Percentiles rank a stretch among this genome's conserved stretches.
These are phyloP conservation scores for Hepatocystis sp. DNA, from an alignment of 169 alveolate genomes.

Conservation along the genomic window DNA sequence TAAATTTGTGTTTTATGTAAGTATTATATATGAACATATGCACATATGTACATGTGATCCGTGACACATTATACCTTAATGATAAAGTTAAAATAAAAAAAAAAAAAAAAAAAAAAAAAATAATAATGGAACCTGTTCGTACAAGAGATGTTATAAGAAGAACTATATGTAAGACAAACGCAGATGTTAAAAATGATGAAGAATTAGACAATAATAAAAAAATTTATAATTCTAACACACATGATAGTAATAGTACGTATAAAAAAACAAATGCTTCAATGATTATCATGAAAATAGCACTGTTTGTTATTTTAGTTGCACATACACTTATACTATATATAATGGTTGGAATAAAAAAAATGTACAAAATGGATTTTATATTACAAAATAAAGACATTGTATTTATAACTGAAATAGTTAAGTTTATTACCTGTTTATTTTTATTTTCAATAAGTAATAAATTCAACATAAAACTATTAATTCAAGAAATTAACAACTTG, in stretches of 20 bases:
- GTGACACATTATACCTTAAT: too few relatives aligned
- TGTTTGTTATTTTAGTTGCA: slow-evolving; percentile 11
- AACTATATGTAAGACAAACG: too few relatives aligned
- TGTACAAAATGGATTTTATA: slow-evolving; percentile 22
- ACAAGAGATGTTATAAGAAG: too few relatives aligned
- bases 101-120: too few relatives aligned
- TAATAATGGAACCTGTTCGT: too few relatives aligned
- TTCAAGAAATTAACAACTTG: not conserved
- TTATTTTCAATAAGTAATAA: slow-evolving; percentile 25
- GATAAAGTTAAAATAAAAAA: too few relatives aligned
- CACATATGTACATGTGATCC: too few relatives aligned
- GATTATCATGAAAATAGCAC: not conserved
- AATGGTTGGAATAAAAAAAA: slow-evolving; percentile 27
- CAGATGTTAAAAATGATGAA: too few relatives aligned
- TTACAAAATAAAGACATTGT: slow-evolving; percentile 38
- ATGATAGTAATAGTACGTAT: not conserved
- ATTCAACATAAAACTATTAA: slow-evolving; percentile 10
- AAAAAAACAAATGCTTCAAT: too few relatives aligned
- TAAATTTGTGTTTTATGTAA: too few relatives aligned
- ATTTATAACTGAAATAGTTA: slow-evolving; percentile 43
- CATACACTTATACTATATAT: slow-evolving; percentile 20
- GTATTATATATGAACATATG: too few relatives aligned
- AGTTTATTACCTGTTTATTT: slow-evolving; percentile 5
- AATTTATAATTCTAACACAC: not conserved
- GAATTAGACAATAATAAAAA: too few relatives aligned